These are phyloP conservation scores for Trichoderma koningiopsis DNA, from an alignment of 2,329 filamentous ascomycete genomes.

Conservation along the genomic window DNA sequence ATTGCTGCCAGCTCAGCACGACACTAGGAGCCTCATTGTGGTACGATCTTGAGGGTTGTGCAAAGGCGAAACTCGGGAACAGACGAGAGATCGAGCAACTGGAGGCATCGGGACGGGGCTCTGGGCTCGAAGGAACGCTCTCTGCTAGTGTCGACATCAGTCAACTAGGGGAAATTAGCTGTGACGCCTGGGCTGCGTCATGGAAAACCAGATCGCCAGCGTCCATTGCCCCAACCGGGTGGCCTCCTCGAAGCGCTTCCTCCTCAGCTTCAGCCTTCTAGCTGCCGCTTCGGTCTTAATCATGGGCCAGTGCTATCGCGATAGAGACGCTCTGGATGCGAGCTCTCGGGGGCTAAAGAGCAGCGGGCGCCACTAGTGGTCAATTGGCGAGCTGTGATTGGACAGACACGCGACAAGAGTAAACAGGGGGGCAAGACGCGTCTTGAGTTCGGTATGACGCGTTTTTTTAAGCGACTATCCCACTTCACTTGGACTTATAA, in stretches of 20 bases:
- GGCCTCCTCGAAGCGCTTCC: background rate
- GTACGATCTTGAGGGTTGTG: slow-evolving; percentile 1
- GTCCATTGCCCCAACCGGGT: background rate
- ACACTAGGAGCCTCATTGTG: slow-evolving; percentile 1
- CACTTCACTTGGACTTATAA: background rate
- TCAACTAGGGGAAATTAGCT: background rate
- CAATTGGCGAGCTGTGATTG: slow-evolving; percentile 30
- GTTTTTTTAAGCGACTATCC: slow-evolving; percentile 10
- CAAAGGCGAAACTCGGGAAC: background rate
- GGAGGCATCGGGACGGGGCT: background rate
- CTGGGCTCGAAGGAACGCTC: background rate
- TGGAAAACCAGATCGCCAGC: slow-evolving; percentile 6
- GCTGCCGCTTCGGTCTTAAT: slow-evolving; percentile 5
- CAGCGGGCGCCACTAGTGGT: slow-evolving; percentile 3
- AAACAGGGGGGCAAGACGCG: slow-evolving; percentile 29
- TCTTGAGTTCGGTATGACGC: slow-evolving; percentile 18
- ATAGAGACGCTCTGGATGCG: background rate
- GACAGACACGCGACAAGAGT: slow-evolving; percentile 27
- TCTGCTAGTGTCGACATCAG: background rate
- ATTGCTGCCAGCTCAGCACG: slow-evolving; percentile 18
- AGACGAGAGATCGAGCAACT: background rate
- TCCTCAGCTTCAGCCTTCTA: background rate
- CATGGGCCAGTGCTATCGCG: background rate
- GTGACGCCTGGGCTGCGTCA: slow-evolving; percentile 13
- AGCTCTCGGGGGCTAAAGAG: slow-evolving; percentile 2